Percentiles rank a stretch among this genome's conserved stretches.
Conservation (phyloP, 2,329 filamentous ascomycete species). For the Beauveria australis region DNA sequence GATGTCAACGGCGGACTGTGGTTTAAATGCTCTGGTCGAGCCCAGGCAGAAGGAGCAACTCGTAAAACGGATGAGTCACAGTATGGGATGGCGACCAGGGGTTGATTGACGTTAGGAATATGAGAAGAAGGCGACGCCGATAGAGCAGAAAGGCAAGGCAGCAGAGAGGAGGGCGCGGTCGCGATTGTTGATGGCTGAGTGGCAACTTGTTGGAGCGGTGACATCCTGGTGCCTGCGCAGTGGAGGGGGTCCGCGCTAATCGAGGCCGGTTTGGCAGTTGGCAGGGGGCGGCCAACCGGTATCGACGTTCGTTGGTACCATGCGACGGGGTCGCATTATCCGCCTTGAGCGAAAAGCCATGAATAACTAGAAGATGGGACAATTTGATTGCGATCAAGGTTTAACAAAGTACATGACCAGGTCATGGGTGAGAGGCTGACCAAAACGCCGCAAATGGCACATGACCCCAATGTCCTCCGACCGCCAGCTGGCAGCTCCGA, state of each 20-base stretch:
- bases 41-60: background rate
- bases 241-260: background rate
- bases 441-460: background rate
- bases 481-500: slow-evolving; percentile 6
- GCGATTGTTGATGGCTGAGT: slow-evolving; percentile 4
- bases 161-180: background rate
- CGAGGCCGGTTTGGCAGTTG: background rate
- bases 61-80: background rate
- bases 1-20: background rate
- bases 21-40: background rate
- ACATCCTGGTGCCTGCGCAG: slow-evolving; percentile 4
- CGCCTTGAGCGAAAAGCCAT: background rate
- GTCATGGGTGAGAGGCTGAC: background rate
- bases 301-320: background rate
- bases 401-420: background rate
- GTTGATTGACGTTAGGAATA: background rate
- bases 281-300: background rate
- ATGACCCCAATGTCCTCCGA: background rate
- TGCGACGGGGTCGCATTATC: background rate
- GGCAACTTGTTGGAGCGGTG: slow-evolving; percentile 1
- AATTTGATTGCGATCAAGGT: no score
- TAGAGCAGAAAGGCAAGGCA: background rate
- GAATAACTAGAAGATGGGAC: background rate
- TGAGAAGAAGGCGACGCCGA: background rate
- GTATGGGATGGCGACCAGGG: background rate